A percentile compares a stretch with the other conserved stretches of the same genome.
Evolutionary conservation across 169 alveolate genomes (phyloP).

Genomic region (Eimeria acervulina): DNA sequence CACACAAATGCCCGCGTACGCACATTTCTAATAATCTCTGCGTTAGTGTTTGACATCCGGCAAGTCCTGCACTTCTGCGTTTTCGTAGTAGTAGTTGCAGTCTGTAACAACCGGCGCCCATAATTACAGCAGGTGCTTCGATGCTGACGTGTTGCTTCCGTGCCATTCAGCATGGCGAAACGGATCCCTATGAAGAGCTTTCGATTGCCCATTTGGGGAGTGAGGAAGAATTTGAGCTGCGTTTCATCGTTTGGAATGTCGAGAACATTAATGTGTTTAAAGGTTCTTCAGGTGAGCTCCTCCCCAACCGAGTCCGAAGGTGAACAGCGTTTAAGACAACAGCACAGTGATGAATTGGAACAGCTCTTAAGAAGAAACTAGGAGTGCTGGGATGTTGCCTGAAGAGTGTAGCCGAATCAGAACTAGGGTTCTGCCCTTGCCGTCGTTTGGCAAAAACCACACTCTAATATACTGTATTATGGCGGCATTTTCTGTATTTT

Average conservation of each 20-base stretch:
- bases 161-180: constrained; percentile 59
- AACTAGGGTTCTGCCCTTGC: neutral
- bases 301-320: neutral
- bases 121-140: neutral
- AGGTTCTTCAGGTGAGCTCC: constrained; percentile 57
- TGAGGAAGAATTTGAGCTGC: constrained; percentile 67
- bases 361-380: neutral
- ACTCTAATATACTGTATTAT: neutral
- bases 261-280: constrained; percentile 68
- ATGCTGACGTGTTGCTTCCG: neutral
- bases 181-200: constrained; percentile 62
- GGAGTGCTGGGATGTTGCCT: neutral
- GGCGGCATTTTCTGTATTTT: neutral
- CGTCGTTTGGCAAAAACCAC: neutral
- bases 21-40: neutral
- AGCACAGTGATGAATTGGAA: neutral
- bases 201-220: constrained; percentile 22
- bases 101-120: neutral
- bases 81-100: neutral
- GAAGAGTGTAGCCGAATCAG: neutral
- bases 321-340: neutral
- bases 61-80: neutral
- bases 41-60: neutral
- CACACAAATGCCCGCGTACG: neutral
- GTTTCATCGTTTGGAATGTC: constrained; percentile 78